phyloP scores from a whole-genome alignment of 139 green algal genomes.

The Haematococcus sp. region DNA sequence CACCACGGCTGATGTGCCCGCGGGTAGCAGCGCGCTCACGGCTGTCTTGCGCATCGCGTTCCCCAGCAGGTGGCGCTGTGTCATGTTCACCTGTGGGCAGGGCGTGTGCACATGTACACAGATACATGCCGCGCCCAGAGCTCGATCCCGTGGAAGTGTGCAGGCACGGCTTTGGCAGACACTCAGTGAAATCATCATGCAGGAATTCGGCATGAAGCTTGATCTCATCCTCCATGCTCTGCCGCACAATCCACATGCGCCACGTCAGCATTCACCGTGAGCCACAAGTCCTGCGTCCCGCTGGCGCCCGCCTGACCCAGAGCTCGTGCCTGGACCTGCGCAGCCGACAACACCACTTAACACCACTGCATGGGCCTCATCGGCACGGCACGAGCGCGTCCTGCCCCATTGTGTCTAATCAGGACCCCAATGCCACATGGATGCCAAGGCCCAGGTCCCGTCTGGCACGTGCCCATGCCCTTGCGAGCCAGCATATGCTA shows the following conservation, averaged over 20 bases:
- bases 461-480: too few species aligned
- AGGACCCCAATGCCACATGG: too few species aligned
- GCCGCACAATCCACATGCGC: too few species aligned
- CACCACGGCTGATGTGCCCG: not conserved
- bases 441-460: too few species aligned
- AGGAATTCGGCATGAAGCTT: too few species aligned
- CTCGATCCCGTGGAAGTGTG: not conserved
- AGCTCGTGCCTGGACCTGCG: too few species aligned
- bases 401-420: too few species aligned
- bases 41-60: not conserved
- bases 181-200: too few species aligned
- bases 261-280: not conserved
- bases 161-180: not conserved
- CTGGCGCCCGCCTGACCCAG: not conserved
- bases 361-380: not conserved
- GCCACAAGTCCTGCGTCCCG: not conserved
- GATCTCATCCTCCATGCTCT: too few species aligned
- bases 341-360: too few species aligned
- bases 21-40: slow-evolving; percentile 2
- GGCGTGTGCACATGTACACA: not conserved
- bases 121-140: not conserved
- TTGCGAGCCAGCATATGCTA: too few species aligned
- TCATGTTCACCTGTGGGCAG: not conserved
- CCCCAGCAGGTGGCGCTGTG: slow-evolving; percentile 1
- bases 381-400: not conserved